Evolutionary conservation across 2,329 filamentous ascomycete species (phyloP).

Genomic region (Talaromyces marneffei): DNA sequence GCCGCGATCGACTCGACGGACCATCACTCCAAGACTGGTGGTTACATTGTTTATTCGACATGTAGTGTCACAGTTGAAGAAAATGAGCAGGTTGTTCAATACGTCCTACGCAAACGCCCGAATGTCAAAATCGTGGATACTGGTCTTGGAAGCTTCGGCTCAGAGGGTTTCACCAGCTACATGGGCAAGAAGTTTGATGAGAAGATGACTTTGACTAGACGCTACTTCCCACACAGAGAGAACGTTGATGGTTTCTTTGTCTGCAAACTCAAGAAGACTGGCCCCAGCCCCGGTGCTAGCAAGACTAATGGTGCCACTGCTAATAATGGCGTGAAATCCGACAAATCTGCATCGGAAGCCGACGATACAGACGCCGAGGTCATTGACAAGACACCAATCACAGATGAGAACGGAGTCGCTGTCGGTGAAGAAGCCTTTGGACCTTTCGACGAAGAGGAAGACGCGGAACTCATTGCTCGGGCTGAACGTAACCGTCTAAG

Average conservation of each 20-base stretch:
- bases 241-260: constrained; percentile 99
- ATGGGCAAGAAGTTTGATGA: constrained; percentile 88
- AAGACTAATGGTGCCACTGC: constrained; percentile 16
- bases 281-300: constrained; percentile 55
- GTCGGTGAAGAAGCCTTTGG: constrained; percentile 55
- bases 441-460: constrained; percentile 68
- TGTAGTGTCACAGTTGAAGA: constrained; percentile 93
- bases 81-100: constrained; percentile 89
- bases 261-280: constrained; percentile 92
- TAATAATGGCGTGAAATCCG: constrained; percentile 19
- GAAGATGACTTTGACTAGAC: constrained; percentile 71
- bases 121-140: constrained; percentile 93
- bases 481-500: constrained; percentile 69
- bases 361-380: constrained; percentile 38
- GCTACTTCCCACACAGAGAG: constrained; percentile 86
- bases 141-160: constrained; percentile 74
- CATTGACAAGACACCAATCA: constrained; percentile 65
- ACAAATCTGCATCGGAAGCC: constrained; percentile 11
- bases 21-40: constrained; percentile 84
- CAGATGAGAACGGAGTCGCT: constrained; percentile 33
- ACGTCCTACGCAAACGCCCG: constrained; percentile 81
- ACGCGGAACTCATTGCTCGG: constrained; percentile 64
- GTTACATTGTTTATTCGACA: constrained; percentile 94
- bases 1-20: constrained; percentile 93
- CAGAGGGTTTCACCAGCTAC: constrained; percentile 84